Evolutionary conservation across 768 basidiomycete genomes (phyloP), one percentile per base, ranked within the genome.

Genomic region (Serendipita sp.): DNA sequence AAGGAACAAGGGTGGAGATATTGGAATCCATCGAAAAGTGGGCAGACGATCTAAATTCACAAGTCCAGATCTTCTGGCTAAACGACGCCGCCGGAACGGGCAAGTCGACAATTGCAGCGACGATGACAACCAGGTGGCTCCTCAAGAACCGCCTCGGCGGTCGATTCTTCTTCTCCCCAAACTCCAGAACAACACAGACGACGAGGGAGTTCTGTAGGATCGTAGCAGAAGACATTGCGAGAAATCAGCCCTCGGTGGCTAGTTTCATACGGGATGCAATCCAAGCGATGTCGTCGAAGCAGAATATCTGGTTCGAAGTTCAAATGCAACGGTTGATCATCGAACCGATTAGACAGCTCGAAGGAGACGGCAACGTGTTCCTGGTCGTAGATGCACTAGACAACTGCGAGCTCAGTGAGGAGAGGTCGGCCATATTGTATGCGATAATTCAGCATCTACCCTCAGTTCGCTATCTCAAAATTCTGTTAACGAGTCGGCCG

Each of bases 351-450:
- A 4, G n/a, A n/a, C 3, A 11, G n/a, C 53, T n/a, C 11, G 31
- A 24, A 9, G 26, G 17, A 4, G 53, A n/a, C 11, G 20, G n/a
- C 24, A 4, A 13, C 17, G 26, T 58, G 11, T 30, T 24, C 11
- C 33, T 58, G 5, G 53, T 58, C 11, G 33, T 58, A 11, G 53
- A 58, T 58, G 53, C 53, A n/a, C 33, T 58, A 4, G 53, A 58
- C 30, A 58, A 58, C 33, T 58, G 53, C n/a, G 53, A 22, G 5
- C 24, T 11, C 4, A 5, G 5, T 5, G 24, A 58, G 31, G 53
- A 34, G 22, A 22, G 53, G 11, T 13, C 17, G 31, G 20, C 13
- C 11, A 9, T 58, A 13, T 31, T 58, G 17, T 22, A 58, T 9
- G 17, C 5, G 11, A 22, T 58, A 9, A 22, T 58, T 33, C 17